A percentile compares a stretch with the other conserved stretches of the same genome.
Conservation (phyloP, 305 asterid species). For the Fraxinus ornus region DNA sequence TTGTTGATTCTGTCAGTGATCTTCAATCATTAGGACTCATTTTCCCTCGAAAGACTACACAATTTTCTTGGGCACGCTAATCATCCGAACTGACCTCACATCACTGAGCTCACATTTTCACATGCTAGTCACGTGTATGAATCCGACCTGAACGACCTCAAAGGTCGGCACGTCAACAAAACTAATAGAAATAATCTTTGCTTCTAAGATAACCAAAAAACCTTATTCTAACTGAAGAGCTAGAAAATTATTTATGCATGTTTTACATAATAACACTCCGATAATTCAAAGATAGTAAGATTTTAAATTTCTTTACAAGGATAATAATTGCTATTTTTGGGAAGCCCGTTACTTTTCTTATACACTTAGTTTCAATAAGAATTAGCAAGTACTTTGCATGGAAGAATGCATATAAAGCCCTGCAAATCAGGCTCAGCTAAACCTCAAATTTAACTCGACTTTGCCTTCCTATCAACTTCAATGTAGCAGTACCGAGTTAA, state of each 20-base stretch:
- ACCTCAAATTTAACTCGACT: neutral
- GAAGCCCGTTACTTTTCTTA: neutral
- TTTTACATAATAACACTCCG: neutral
- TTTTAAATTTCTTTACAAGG: neutral
- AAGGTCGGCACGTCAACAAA: too few species aligned
- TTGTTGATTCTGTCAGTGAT: too few species aligned
- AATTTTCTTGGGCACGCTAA: too few species aligned
- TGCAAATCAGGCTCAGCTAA: neutral
- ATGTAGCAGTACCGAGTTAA: neutral
- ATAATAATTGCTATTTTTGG: neutral
- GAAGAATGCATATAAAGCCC: neutral
- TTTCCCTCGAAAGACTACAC: too few species aligned
- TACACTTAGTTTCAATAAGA: neutral
- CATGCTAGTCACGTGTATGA: too few species aligned
- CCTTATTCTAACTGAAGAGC: neutral
- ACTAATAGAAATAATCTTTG: neutral
- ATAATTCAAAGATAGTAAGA: neutral
- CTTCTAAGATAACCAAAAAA: neutral
- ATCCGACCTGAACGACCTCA: too few species aligned
- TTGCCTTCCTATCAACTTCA: neutral
- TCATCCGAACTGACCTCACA: too few species aligned
- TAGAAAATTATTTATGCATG: neutral
- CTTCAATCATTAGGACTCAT: too few species aligned
- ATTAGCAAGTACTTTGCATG: neutral
- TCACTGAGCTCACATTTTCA: too few species aligned